Evolutionary conservation across 257 asterid genomes (phyloP).

Genomic region (Nicotiana otophora): DNA sequence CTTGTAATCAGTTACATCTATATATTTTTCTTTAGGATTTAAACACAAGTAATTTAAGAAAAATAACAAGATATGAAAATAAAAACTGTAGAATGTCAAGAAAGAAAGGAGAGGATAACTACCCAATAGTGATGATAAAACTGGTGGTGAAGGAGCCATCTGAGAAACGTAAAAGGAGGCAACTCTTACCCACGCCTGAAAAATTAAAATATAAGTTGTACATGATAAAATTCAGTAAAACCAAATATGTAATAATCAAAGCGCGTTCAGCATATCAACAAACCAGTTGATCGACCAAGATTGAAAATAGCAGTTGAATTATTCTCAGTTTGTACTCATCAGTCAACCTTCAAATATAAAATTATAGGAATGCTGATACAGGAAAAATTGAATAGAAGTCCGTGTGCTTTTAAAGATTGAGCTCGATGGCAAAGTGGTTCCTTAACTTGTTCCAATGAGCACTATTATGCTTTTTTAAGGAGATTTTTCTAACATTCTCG

Average conservation of each 20-base stretch:
- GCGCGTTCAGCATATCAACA: not conserved
- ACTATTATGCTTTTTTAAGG: not conserved
- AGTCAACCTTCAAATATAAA: not conserved
- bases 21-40: not conserved
- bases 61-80: not conserved
- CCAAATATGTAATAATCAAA: not conserved
- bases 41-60: not conserved
- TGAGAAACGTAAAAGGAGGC: constrained; percentile 93
- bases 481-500: not conserved
- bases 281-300: not conserved
- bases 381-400: not conserved
- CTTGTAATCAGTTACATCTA: not conserved
- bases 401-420: not conserved
- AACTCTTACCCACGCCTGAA: constrained; percentile 91
- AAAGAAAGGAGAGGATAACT: constrained; percentile 8
- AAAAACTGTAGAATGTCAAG: not conserved
- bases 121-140: constrained; percentile 84
- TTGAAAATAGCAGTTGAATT: not conserved
- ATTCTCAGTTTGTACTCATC: not conserved
- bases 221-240: not conserved
- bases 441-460: not conserved
- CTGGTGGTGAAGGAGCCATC: constrained; percentile 99
- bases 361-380: not conserved
- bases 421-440: not conserved
- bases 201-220: not conserved